Evolutionary conservation across 2,329 filamentous ascomycete genomes (phyloP).

Genomic region (Fusarium chuoi): DNA sequence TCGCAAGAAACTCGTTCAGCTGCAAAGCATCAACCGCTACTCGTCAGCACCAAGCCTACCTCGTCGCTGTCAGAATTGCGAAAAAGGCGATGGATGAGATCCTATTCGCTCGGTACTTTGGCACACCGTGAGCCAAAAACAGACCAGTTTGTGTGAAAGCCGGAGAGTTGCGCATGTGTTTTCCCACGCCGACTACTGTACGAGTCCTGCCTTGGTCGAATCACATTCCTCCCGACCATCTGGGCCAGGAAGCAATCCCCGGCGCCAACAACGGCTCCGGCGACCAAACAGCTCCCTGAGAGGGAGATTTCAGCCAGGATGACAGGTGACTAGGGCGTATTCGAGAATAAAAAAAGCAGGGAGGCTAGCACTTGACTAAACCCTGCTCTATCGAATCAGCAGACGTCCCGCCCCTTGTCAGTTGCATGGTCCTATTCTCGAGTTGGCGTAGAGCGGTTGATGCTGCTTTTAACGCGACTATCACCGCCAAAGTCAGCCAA

Average conservation of each 20-base stretch:
- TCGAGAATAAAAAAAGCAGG: constrained; percentile 44
- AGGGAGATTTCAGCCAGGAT: constrained; percentile 34
- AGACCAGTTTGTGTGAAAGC: constrained; percentile 14
- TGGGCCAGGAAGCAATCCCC: constrained; percentile 44
- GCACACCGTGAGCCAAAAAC: constrained; percentile 31
- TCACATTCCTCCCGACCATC: constrained; percentile 46
- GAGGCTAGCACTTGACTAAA: constrained; percentile 16
- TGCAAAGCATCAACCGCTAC: constrained; percentile 20
- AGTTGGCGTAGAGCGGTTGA: constrained; percentile 35
- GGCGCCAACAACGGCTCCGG: constrained; percentile 40
- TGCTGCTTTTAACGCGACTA: constrained; percentile 44
- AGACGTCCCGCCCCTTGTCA: constrained; percentile 29
- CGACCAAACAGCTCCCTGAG: constrained; percentile 40
- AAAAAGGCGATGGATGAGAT: constrained; percentile 21
- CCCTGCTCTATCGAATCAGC: constrained; percentile 32
- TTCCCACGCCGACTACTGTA: constrained; percentile 14
- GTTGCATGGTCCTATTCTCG: constrained; percentile 16
- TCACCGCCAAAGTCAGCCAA: constrained; percentile 36
- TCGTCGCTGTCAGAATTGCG: constrained; percentile 31
- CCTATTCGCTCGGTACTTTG: constrained; percentile 44
- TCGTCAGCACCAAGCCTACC: constrained; percentile 34
- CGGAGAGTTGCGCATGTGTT: constrained; percentile 28
- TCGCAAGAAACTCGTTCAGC: neutral
- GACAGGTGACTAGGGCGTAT: constrained; percentile 37
- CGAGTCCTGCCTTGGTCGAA: constrained; percentile 34